Conservation (phyloP, 176 grass and related monocot species). For the Guadua angustifolia region DNA sequence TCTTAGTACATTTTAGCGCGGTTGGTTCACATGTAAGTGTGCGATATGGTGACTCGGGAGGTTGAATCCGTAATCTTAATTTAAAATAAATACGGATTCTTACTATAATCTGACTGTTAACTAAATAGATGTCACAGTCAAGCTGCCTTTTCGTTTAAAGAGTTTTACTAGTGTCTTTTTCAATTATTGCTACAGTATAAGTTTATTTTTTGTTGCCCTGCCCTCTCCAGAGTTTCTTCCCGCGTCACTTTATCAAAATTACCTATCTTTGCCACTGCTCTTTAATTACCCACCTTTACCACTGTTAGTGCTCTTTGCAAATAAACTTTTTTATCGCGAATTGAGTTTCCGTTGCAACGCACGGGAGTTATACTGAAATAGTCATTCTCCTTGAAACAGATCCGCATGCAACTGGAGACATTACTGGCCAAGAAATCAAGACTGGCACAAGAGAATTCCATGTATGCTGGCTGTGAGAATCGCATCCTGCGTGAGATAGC, state of each 20-base stretch:
- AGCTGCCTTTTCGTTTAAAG: not conserved
- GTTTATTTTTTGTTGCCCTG: not conserved
- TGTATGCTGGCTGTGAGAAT: constrained; percentile 67
- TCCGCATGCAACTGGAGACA: constrained; percentile 64
- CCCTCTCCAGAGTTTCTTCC: too few relatives aligned
- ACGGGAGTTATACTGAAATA: constrained; percentile 12
- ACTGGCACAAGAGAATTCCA: constrained; percentile 64
- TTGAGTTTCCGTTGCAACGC: too few relatives aligned
- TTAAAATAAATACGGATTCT: not conserved
- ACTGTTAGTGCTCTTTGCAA: too few relatives aligned
- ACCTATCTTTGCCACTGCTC: too few relatives aligned
- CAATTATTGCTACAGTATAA: not conserved
- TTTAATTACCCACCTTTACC: too few relatives aligned
- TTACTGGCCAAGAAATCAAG: constrained; percentile 65
- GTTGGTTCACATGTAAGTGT: constrained; percentile 11
- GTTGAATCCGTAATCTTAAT: not conserved
- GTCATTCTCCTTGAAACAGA: constrained; percentile 40
- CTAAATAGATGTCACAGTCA: not conserved
- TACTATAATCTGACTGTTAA: not conserved
- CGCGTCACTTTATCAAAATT: too few relatives aligned
- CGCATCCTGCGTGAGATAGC: constrained; percentile 62
- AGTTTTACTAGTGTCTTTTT: not conserved
- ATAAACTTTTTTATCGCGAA: too few relatives aligned
- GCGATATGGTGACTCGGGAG: not conserved
- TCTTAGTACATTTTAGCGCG: not conserved